Base-by-base conservation (phyloP, 106 monocot species). In the Hemerocallis citrina region DNA sequence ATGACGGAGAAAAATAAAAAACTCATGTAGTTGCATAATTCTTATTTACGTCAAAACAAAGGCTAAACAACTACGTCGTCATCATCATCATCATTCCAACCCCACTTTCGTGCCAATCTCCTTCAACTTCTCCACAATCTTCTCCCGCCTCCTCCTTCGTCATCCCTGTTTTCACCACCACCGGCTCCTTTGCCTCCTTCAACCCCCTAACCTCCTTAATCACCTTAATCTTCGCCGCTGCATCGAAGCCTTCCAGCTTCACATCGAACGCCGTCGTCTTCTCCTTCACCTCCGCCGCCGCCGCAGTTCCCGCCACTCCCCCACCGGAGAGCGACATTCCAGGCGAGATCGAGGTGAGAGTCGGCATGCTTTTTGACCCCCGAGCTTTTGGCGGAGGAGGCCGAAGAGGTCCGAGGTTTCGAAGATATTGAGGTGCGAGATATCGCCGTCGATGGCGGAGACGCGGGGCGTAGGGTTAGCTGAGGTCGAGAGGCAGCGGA, bases 121-220 rank as follows among this genome's bases (percentile, higher is more conserved):
- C 67, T 75, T 75, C 75, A 81, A 75, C 75, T 81, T 81, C 67
- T 67, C 75, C 30, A 72, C 70, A 30, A 81, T 81, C 57, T 72
- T 81, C 75, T 75, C 72, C 65, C 3, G 80, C 80, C 50, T 81
- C 80, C 66, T 81, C 80, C 67, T 81, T 81, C 13, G 42, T 39
- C 12, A 81, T 61, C 21, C 80, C 80, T 32, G 30, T 36, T 68
- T 81, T 81, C 5, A 81, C 30, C 40, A 81, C 71, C 10, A 66
- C 46, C 1, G 80, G 80, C 50, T 81, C 80, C 67, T 81, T 81
- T 25, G 80, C 80, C 67, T 81, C 80, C 80, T 81, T 81, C 35
- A 81, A 65, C 43, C 80, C 80, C 22, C 80, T 65, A 40, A 81
- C 75, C 63, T 81, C 80, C 67, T 81, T 81, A 23, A 81, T 81